Evolutionary conservation across 352 stramenopile genomes (phyloP).

Genomic region (Globisporangium nodosum): DNA sequence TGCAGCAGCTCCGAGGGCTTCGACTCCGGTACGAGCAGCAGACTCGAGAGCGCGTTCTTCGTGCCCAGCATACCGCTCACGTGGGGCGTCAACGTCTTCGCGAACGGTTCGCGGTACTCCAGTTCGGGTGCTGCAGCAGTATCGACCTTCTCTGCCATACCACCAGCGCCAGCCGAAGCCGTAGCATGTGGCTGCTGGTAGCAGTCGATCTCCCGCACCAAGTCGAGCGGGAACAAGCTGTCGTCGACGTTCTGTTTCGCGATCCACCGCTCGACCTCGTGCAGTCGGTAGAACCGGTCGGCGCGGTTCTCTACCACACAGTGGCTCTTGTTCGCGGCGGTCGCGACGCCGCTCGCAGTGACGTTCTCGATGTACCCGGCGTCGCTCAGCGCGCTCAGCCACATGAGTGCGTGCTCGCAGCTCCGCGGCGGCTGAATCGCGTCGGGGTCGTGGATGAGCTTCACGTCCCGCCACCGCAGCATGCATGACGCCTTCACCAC

Average conservation of each 20-base stretch:
- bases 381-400: conserved; percentile 52
- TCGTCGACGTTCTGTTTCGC: conserved; percentile 22
- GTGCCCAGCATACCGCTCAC: conserved; percentile 51
- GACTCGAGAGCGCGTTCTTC: conserved; percentile 36
- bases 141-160: neutral
- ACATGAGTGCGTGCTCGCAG: conserved; percentile 29
- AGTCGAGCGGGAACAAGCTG: conserved; percentile 57
- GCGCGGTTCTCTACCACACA: conserved; percentile 37
- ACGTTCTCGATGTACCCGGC: conserved; percentile 57
- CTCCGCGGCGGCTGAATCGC: conserved; percentile 38
- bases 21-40: conserved; percentile 36
- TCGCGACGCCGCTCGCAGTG: conserved; percentile 11
- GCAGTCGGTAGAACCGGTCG: conserved; percentile 50
- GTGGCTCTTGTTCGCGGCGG: conserved; percentile 29
- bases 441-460: conserved; percentile 34
- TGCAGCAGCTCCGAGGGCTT: conserved; percentile 25
- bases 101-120: conserved; percentile 22
- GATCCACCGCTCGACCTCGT: conserved; percentile 46
- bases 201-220: conserved; percentile 61
- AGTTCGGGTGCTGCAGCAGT: conserved; percentile 1
- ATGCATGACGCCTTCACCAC: conserved; percentile 13
- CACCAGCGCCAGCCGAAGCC: neutral
- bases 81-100: conserved; percentile 55
- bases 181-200: conserved; percentile 10
- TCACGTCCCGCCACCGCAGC: conserved; percentile 30